These are phyloP conservation scores for Fusarium tupiense DNA, from an alignment of 2,329 filamentous ascomycete genomes.

Conservation along the genomic window DNA sequence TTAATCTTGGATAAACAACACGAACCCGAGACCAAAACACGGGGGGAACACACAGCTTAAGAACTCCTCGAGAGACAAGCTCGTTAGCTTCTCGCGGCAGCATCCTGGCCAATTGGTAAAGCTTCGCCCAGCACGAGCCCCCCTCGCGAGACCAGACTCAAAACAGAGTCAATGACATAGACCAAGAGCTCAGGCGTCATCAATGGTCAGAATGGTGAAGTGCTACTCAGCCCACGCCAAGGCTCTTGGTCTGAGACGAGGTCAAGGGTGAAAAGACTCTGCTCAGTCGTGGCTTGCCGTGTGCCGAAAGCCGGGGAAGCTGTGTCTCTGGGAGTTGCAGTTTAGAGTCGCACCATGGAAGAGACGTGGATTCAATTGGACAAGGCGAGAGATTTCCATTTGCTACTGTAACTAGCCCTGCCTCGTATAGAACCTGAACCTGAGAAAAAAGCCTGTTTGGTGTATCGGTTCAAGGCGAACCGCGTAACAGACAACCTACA, in stretches of 20 bases:
- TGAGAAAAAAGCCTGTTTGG: slow-evolving; percentile 23
- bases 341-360: slow-evolving; percentile 2
- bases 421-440: slow-evolving; percentile 3
- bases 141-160: slow-evolving; percentile 16
- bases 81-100: too few relatives aligned
- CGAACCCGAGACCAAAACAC: background rate
- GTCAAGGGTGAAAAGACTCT: background rate
- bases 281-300: slow-evolving; percentile 17
- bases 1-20: slow-evolving; percentile 1
- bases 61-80: background rate
- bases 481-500: slow-evolving; percentile 34
- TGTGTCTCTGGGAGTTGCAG: slow-evolving; percentile 9
- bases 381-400: slow-evolving; percentile 9
- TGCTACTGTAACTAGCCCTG: slow-evolving; percentile 21
- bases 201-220: slow-evolving; percentile 24
- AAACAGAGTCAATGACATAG: slow-evolving; percentile 40
- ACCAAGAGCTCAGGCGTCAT: slow-evolving; percentile 30
- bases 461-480: background rate
- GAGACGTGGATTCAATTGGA: slow-evolving; percentile 19
- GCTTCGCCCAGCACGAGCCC: slow-evolving; percentile 8
- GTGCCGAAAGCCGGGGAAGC: slow-evolving; percentile 14
- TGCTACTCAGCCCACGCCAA: slow-evolving; percentile 26
- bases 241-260: slow-evolving; percentile 1
- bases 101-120: slow-evolving; percentile 23
- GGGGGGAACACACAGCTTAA: slow-evolving; percentile 11